Conservation (phyloP, 352 stramenopile species). For the Blastocystis sp. region DNA sequence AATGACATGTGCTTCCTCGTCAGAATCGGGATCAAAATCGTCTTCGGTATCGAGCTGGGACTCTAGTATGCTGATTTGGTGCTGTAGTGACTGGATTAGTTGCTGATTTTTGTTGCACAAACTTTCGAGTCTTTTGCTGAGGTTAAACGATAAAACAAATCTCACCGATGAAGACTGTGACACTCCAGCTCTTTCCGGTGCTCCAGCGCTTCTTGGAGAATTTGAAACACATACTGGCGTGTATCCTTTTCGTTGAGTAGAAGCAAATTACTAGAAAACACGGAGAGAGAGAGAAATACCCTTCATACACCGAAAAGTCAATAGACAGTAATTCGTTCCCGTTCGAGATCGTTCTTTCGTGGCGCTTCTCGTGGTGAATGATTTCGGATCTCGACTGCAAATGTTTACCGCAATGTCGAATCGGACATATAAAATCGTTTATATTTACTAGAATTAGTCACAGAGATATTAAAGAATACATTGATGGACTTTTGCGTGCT, state of each 20-base stretch:
- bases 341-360: not conserved
- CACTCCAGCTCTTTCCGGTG: not conserved
- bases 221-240: not conserved
- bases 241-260: not conserved
- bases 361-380: not conserved
- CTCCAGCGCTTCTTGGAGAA: not conserved
- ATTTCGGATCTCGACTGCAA: conserved; percentile 1
- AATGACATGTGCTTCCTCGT: conserved; percentile 3
- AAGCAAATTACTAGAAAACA: not conserved
- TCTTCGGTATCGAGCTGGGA: not conserved
- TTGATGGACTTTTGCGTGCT: not conserved
- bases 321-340: not conserved
- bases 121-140: not conserved
- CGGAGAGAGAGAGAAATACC: not conserved
- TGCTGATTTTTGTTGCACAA: not conserved
- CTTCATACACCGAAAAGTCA: not conserved
- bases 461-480: not conserved
- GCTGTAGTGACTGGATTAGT: not conserved
- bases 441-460: not conserved
- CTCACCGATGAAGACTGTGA: not conserved
- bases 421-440: conserved; percentile 5
- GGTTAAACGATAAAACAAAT: not conserved
- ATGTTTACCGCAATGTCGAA: conserved; percentile 42
- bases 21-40: not conserved
- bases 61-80: not conserved